phyloP scores from a whole-genome alignment of 2,329 filamentous ascomycete genomes.

The Fusarium falciforme region DNA sequence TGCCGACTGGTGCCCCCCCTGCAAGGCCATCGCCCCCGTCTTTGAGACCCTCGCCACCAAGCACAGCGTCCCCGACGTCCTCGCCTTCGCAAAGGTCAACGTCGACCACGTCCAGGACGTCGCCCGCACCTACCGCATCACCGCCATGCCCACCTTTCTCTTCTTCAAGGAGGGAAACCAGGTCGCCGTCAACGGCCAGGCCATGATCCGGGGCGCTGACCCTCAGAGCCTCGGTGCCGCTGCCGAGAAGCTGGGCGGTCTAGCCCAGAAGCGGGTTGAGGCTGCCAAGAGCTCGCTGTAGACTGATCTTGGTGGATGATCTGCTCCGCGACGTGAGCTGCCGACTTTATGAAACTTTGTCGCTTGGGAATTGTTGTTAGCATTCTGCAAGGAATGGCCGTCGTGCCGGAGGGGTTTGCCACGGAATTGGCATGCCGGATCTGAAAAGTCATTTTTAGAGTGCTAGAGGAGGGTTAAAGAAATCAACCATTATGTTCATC shows the following conservation, averaged over 20 bases:
- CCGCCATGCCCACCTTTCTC: slow-evolving; percentile 94
- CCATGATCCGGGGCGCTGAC: slow-evolving; percentile 51
- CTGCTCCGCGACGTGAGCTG: neutral
- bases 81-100: slow-evolving; percentile 90
- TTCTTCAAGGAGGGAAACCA: slow-evolving; percentile 76
- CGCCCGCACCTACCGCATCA: slow-evolving; percentile 79
- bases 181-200: slow-evolving; percentile 46
- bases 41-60: slow-evolving; percentile 49
- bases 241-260: slow-evolving; percentile 51
- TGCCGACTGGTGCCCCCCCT: slow-evolving; percentile 64
- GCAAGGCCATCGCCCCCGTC: slow-evolving; percentile 60
- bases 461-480: neutral
- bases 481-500: neutral
- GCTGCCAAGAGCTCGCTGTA: slow-evolving; percentile 14
- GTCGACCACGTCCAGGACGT: slow-evolving; percentile 84
- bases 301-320: neutral
- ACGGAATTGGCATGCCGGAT: neutral
- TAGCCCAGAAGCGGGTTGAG: slow-evolving; percentile 49
- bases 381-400: slow-evolving; percentile 14
- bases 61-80: slow-evolving; percentile 56
- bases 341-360: neutral
- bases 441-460: neutral
- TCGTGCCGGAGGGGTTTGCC: neutral
- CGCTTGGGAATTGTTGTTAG: slow-evolving; percentile 2
- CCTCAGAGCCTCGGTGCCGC: slow-evolving; percentile 46